Conservation (phyloP, 2,329 filamentous ascomycete species). For the Dactylellina cionopaga region DNA sequence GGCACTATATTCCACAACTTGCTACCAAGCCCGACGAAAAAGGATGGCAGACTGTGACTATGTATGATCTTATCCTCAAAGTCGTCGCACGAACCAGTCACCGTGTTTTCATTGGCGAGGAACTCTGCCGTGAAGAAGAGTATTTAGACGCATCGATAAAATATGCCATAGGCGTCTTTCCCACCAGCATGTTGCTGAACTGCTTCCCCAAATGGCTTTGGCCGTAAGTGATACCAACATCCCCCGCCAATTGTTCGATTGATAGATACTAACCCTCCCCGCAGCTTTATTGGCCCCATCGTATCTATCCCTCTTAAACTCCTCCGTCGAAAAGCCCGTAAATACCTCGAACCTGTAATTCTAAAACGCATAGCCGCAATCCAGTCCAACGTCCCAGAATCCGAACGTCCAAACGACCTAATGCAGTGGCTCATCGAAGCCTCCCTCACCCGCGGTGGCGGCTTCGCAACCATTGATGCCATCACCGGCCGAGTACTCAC, state of each 20-base stretch:
- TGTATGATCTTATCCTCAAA: constrained; percentile 62
- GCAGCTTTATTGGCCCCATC: constrained; percentile 26
- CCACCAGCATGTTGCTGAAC: constrained; percentile 56
- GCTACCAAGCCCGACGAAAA: constrained; percentile 52
- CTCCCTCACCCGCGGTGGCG: constrained; percentile 38
- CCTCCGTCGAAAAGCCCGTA: constrained; percentile 31
- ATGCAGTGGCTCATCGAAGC: constrained; percentile 52
- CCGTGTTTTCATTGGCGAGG: constrained; percentile 64
- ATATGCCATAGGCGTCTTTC: constrained; percentile 64
- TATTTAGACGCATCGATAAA: constrained; percentile 65
- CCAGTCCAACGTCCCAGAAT: constrained; percentile 33
- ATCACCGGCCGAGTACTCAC: constrained; percentile 40
- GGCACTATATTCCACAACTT: constrained; percentile 35
- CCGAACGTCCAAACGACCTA: constrained; percentile 48
- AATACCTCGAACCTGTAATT: constrained; percentile 44
- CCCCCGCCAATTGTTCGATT: neutral
- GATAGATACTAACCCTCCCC: neutral
- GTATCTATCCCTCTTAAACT: constrained; percentile 26
- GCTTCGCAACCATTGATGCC: constrained; percentile 30
- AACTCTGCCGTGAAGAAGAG: constrained; percentile 63
- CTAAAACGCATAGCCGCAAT: constrained; percentile 40
- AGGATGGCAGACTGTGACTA: constrained; percentile 61
- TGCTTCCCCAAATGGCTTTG: constrained; percentile 43
- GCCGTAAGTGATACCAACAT: constrained; percentile 23
- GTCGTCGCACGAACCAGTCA: constrained; percentile 65